Percentiles rank a stretch among this genome's conserved stretches.
Evolutionary conservation across 164 flowering plant species (phyloP).

Genomic region (Magnolia sinica): DNA sequence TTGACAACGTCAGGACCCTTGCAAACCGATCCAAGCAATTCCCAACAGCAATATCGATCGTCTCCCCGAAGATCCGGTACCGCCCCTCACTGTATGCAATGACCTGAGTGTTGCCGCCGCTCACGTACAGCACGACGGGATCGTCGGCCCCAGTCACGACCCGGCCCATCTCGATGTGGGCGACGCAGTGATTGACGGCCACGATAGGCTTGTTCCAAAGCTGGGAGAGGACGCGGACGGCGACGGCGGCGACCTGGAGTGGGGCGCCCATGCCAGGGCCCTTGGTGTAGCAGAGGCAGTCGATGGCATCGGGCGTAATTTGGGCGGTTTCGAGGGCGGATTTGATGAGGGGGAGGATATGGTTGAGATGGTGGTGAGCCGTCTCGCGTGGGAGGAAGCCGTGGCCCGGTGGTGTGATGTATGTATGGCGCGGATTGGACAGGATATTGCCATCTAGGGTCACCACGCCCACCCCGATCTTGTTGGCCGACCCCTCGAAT

Average conservation of each 20-base stretch:
- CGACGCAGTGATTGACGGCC: conserved; percentile 94
- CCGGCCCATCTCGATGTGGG: conserved; percentile 98
- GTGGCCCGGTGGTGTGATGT: conserved; percentile 96
- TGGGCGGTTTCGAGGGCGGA: conserved; percentile 59
- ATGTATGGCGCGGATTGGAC: conserved; percentile 93
- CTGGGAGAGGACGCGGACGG: conserved; percentile 71
- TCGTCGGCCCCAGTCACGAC: conserved; percentile 88
- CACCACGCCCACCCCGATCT: conserved; percentile 95
- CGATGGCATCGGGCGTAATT: conserved; percentile 57
- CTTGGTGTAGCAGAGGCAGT: conserved; percentile 94
- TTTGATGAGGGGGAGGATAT: conserved; percentile 74
- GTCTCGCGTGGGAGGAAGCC: conserved; percentile 97
- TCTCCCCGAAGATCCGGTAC: conserved; percentile 93
- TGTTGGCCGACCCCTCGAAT: conserved; percentile 95
- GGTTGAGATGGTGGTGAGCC: conserved; percentile 87
- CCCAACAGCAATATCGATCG: conserved; percentile 97
- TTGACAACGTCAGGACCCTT: conserved; percentile 73
- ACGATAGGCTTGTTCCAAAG: conserved; percentile 93
- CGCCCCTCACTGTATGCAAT: conserved; percentile 92
- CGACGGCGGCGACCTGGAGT: conserved; percentile 76
- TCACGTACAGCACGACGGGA: conserved; percentile 93
- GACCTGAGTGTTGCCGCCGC: conserved; percentile 98
- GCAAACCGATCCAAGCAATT: conserved; percentile 97
- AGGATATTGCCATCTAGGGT: conserved; percentile 82
- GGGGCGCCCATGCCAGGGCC: conserved; percentile 99